Percentiles rank a stretch among this genome's conserved stretches.
These are phyloP conservation scores for Vigna radiata DNA, from an alignment of 306 rosid genomes.

Conservation along the genomic window DNA sequence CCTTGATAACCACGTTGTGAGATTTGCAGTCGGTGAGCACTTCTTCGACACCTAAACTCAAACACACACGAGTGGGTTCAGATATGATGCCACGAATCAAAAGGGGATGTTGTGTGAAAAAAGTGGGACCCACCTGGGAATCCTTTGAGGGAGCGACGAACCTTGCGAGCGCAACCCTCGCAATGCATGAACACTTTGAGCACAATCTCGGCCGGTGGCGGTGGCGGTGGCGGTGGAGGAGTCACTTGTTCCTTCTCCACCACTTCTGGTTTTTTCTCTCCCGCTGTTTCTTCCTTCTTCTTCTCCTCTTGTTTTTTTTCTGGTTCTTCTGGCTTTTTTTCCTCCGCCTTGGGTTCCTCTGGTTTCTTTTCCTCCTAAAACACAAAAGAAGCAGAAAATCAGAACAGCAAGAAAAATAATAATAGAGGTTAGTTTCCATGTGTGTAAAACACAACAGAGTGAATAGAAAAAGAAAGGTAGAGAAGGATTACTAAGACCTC, in stretches of 20 bases:
- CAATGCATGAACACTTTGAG: slow-evolving; percentile 95
- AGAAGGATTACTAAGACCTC: slow-evolving; percentile 51
- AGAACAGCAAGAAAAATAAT: not conserved
- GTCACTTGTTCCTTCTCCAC: slow-evolving; percentile 37
- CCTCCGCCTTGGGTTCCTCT: slow-evolving; percentile 42
- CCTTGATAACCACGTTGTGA: slow-evolving; percentile 75
- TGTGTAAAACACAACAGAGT: not conserved
- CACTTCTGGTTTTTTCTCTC: slow-evolving; percentile 16
- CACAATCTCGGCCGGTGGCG: slow-evolving; percentile 68
- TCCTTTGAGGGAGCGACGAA: slow-evolving; percentile 73
- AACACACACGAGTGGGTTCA: not conserved
- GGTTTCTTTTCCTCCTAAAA: slow-evolving; percentile 69
- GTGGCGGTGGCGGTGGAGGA: slow-evolving; percentile 42
- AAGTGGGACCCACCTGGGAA: slow-evolving; percentile 59
- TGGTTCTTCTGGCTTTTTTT: slow-evolving; percentile 39
- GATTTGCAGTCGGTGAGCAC: slow-evolving; percentile 70
- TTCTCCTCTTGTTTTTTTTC: slow-evolving; percentile 46
- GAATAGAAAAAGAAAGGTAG: slow-evolving; percentile 18
- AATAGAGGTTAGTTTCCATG: not conserved
- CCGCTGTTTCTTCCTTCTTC: slow-evolving; percentile 11
- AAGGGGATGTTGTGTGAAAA: not conserved
- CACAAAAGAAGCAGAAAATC: slow-evolving; percentile 16
- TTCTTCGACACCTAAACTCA: slow-evolving; percentile 70
- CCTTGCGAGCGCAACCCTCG: slow-evolving; percentile 94
- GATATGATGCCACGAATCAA: not conserved